Conservation (phyloP, 345 rosid genomes). For the Salix viminalis region DNA sequence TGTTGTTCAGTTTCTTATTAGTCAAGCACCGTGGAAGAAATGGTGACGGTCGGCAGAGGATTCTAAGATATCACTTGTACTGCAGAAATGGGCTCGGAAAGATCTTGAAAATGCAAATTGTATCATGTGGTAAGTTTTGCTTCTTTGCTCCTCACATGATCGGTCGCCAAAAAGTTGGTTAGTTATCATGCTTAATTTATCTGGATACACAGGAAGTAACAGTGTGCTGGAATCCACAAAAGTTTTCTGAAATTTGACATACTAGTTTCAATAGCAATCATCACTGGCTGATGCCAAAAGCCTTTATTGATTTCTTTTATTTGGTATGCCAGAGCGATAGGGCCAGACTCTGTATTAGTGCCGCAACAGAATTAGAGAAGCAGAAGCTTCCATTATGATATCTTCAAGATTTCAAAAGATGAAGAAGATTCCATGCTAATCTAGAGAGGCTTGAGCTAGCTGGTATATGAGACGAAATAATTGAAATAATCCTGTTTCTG, state of each 20-base stretch:
- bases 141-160: background rate
- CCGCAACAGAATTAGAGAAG: slow-evolving; percentile 49
- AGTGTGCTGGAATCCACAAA: background rate
- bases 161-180: background rate
- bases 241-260: background rate
- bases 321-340: slow-evolving; percentile 41
- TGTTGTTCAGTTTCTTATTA: slow-evolving; percentile 60
- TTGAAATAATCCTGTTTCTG: slow-evolving; percentile 66
- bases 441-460: slow-evolving; percentile 59
- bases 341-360: slow-evolving; percentile 47
- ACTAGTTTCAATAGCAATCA: background rate
- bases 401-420: slow-evolving; percentile 43
- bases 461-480: slow-evolving; percentile 57
- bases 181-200: background rate
- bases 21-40: slow-evolving; percentile 34
- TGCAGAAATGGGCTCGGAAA: slow-evolving; percentile 20
- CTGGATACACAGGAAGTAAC: background rate
- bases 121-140: slow-evolving; percentile 37
- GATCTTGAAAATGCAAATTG: slow-evolving; percentile 25
- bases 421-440: slow-evolving; percentile 55
- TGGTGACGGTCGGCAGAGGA: background rate
- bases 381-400: slow-evolving; percentile 56
- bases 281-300: background rate
- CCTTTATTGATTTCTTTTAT: background rate
- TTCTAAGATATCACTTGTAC: slow-evolving; percentile 35